Conservation (phyloP, 148 eudicot species). For the Rhododendron henanense region DNA sequence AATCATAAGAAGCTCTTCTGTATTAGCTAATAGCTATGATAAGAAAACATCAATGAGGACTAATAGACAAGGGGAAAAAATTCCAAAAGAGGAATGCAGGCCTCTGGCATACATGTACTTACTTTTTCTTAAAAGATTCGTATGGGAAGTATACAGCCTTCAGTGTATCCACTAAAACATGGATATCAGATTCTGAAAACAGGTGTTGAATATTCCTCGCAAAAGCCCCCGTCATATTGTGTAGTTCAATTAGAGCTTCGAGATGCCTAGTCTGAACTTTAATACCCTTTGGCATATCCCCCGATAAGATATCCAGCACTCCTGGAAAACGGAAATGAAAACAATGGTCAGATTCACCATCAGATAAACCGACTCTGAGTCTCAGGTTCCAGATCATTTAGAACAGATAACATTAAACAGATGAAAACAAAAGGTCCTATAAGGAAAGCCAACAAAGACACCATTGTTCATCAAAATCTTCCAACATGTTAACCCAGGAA, state of each 20-base stretch:
- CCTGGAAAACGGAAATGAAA: slow-evolving; percentile 39
- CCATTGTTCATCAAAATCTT: background rate
- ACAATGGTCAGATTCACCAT: background rate
- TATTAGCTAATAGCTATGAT: background rate
- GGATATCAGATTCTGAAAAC: slow-evolving; percentile 67
- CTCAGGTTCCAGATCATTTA: slow-evolving; percentile 1
- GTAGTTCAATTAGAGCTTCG: slow-evolving; percentile 81
- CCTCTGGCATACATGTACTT: slow-evolving; percentile 11
- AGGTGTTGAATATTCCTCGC: slow-evolving; percentile 88
- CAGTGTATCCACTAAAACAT: slow-evolving; percentile 60
- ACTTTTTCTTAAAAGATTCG: slow-evolving; percentile 85
- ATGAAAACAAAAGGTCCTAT: background rate
- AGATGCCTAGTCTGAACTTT: slow-evolving; percentile 81
- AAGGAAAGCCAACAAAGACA: too few relatives aligned
- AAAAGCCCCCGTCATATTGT: slow-evolving; percentile 78
- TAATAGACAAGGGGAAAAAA: background rate
- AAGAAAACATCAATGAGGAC: background rate
- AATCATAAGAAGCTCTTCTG: background rate
- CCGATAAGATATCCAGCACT: slow-evolving; percentile 72
- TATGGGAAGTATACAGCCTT: slow-evolving; percentile 84
- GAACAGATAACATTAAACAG: background rate
- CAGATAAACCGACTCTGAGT: background rate
- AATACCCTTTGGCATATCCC: slow-evolving; percentile 75
- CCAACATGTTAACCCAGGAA: background rate
- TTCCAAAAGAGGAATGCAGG: background rate